phyloP scores from a whole-genome alignment of 2,329 filamentous ascomycete species.

The Fusarium sp. region DNA sequence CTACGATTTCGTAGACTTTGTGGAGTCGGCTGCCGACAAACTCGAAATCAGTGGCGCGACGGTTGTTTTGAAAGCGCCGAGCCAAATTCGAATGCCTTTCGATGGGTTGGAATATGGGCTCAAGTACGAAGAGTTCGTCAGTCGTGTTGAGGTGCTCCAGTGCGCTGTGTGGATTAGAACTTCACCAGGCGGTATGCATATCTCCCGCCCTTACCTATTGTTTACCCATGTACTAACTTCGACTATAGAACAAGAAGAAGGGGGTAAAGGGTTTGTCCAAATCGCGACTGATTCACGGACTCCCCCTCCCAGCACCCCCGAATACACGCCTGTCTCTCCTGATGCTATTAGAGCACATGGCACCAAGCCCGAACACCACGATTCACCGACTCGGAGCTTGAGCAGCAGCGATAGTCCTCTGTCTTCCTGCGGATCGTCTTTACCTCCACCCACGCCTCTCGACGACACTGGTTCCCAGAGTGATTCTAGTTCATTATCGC shows the following conservation, averaged over 20 bases:
- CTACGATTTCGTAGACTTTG: slow-evolving; percentile 36
- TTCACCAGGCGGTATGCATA: slow-evolving; percentile 29
- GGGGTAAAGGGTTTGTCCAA: background rate
- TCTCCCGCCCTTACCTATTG: background rate
- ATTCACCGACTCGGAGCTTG: background rate
- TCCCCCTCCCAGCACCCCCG: background rate
- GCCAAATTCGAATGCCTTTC: slow-evolving; percentile 35
- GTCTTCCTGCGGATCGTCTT: background rate
- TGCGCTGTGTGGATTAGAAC: slow-evolving; percentile 43
- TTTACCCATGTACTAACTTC: background rate
- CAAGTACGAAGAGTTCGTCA: slow-evolving; percentile 40
- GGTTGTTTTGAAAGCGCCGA: slow-evolving; percentile 30
- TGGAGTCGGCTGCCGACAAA: slow-evolving; percentile 15
- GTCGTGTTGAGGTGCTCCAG: slow-evolving; percentile 45
- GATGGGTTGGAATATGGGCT: slow-evolving; percentile 40
- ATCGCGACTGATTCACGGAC: background rate
- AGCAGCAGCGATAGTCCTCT: background rate
- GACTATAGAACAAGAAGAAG: slow-evolving; percentile 6
- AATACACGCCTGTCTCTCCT: background rate
- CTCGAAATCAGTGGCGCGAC: slow-evolving; percentile 11
- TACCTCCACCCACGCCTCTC: background rate
- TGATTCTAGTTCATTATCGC: slow-evolving; percentile 29
- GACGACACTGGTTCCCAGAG: background rate
- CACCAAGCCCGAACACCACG: background rate
- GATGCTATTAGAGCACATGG: background rate